Evolutionary conservation across 2,329 filamentous ascomycete genomes (phyloP).

Genomic region (Diaporthe ampelina): DNA sequence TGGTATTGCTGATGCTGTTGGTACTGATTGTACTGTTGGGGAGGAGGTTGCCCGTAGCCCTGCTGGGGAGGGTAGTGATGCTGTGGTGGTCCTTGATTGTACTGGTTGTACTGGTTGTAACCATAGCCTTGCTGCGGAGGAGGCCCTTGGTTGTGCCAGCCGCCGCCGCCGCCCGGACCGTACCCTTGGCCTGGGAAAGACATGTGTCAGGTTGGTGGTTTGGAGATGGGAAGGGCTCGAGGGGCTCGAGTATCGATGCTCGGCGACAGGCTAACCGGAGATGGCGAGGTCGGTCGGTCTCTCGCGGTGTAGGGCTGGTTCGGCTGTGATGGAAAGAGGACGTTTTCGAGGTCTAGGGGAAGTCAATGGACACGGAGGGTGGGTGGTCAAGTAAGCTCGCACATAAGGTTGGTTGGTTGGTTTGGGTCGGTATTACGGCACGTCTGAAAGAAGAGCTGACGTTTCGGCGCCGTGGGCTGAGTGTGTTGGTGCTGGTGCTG

Average conservation of each 20-base stretch:
- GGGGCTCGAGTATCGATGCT: background rate
- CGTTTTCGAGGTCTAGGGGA: background rate
- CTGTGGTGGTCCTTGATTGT: conserved; percentile 27
- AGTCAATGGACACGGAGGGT: background rate
- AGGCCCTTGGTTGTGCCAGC: conserved; percentile 37
- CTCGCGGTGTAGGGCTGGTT: conserved; percentile 1
- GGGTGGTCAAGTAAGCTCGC: conserved; percentile 18
- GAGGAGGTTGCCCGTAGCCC: conserved; percentile 43
- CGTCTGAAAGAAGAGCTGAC: conserved; percentile 23
- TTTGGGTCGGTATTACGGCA: conserved; percentile 2
- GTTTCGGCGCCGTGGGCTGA: conserved; percentile 17
- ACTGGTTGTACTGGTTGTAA: conserved; percentile 15
- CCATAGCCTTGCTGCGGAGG: conserved; percentile 35
- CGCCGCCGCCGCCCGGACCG: conserved; percentile 44
- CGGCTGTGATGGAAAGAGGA: conserved; percentile 1
- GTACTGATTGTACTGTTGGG: conserved; percentile 49
- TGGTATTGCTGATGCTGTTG: background rate
- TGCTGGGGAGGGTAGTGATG: conserved; percentile 34
- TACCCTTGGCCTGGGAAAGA: conserved; percentile 47
- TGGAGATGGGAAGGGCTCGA: background rate
- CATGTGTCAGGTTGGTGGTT: conserved; percentile 16
- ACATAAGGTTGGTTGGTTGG: background rate
- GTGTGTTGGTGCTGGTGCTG: conserved; percentile 12
- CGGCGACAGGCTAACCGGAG: background rate
- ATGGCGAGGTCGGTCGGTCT: background rate